Evolutionary conservation across 2,329 filamentous ascomycete species (phyloP).

Genomic region (Claviceps arundinis): DNA sequence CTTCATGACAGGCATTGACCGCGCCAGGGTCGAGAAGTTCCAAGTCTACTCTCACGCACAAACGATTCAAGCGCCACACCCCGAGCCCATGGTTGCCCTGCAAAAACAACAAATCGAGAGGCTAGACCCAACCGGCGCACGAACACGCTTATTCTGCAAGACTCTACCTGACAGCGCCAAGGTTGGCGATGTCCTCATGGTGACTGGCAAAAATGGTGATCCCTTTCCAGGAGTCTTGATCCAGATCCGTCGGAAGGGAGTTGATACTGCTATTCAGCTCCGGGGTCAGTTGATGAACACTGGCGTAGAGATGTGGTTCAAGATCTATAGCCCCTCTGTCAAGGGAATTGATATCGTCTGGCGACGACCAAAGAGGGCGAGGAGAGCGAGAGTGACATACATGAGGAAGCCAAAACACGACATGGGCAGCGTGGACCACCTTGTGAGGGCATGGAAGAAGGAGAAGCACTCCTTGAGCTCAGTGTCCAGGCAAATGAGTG

Average conservation of each 20-base stretch:
- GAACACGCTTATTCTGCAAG: conserved; percentile 67
- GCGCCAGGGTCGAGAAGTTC: conserved; percentile 26
- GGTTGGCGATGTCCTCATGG: conserved; percentile 81
- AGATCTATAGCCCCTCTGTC: conserved; percentile 83
- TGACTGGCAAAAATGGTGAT: conserved; percentile 67
- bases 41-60: conserved; percentile 42
- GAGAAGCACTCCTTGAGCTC: conserved; percentile 27
- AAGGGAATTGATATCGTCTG: conserved; percentile 89
- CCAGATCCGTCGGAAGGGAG: conserved; percentile 72
- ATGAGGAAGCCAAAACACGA: conserved; percentile 83
- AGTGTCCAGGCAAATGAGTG: conserved; percentile 17
- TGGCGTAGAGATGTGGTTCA: conserved; percentile 95
- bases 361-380: conserved; percentile 68
- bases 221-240: conserved; percentile 83
- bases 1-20: conserved; percentile 18
- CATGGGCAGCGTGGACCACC: conserved; percentile 69
- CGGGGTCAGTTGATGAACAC: conserved; percentile 76
- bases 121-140: conserved; percentile 76
- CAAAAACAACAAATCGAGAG: conserved; percentile 53
- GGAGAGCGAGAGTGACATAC: conserved; percentile 79
- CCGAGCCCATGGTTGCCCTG: conserved; percentile 56
- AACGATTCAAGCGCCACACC: conserved; percentile 40
- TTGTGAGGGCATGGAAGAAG: conserved; percentile 46
- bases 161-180: conserved; percentile 66
- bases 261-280: conserved; percentile 79